Conservation (phyloP, 805 yeast genomes). For the Ascoidea asiatica region DNA sequence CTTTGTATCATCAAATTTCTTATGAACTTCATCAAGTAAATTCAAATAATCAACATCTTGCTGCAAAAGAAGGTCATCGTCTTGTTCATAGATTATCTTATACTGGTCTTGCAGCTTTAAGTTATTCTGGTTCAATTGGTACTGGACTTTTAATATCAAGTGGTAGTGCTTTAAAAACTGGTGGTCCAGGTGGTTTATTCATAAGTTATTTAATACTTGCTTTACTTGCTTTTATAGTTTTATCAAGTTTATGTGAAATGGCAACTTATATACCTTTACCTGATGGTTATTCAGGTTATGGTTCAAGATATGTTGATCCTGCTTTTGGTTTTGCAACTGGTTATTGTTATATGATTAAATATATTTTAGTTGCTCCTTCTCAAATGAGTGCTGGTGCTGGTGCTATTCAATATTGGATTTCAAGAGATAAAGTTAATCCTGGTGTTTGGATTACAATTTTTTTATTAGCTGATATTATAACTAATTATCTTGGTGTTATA, state of each 20-base stretch:
- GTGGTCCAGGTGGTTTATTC: constrained; percentile 57
- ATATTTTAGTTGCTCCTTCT: constrained; percentile 39
- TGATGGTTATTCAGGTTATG: constrained; percentile 54
- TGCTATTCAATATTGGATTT: constrained; percentile 38
- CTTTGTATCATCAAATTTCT: no score
- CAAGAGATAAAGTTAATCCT: constrained; percentile 25
- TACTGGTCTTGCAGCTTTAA: no score
- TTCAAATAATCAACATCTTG: no score
- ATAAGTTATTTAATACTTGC: constrained; percentile 62
- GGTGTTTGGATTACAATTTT: constrained; percentile 39
- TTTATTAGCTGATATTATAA: constrained; percentile 28
- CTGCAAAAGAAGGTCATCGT: no score
- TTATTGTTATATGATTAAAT: constrained; percentile 37
- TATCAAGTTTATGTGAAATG: constrained; percentile 56
- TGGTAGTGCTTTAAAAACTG: constrained; percentile 51
- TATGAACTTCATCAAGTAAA: no score
- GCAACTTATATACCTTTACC: constrained; percentile 54
- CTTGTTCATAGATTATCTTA: no score
- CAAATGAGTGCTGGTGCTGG: constrained; percentile 41
- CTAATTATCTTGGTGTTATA: constrained; percentile 40
- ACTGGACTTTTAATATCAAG: constrained; percentile 73
- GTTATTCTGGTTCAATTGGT: constrained; percentile 68
- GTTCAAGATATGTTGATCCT: constrained; percentile 38
- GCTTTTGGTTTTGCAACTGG: constrained; percentile 49
- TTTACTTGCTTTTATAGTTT: constrained; percentile 53